Base-by-base conservation (phyloP, 495 filamentous ascomycete species). In the Poronia punctata region DNA sequence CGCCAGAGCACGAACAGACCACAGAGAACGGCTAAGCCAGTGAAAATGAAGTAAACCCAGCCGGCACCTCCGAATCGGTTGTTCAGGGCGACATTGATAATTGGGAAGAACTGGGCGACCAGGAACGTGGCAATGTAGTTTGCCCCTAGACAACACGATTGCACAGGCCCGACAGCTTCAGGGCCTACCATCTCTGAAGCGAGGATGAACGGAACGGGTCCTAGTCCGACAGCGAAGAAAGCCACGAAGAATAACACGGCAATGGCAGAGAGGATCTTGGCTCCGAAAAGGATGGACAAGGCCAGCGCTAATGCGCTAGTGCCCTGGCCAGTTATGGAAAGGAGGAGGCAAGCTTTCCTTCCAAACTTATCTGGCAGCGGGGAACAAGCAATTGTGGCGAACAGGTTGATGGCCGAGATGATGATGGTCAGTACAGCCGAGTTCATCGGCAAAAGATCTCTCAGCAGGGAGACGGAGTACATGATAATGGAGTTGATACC, bases 401-500 rank as follows among this genome's bases (percentile, higher is more conserved):
- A 38, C 15, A 97, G 76, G 60, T 98, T 98, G 52, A 95, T 74
- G 4, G 73, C 76, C 0, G 87, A 93, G 44, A 96, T 87, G 34
- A 79, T 63, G 40, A 97, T 88, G 38, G 88, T 89, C 34, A 97
- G 67, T 4, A 87, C 60, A 0, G 81, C 83, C 0, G 88, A 87
- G 21, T 74, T 83, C 17, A 82, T 78, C 6, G 84, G 83, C 0
- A 97, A 65, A 7, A 96, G 75, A 30, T 71, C 76, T 24, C 80
- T 74, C 24, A 98, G 71, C 2, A 97, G 76, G 3, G 84, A 85
- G 2, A 98, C 92, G 6, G 87, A 92, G 62, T 98, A 97, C 88
- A 98, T 95, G 59, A 98, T 81, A 50, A 97, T 88, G 40, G 84
- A 88, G 70, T 98, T 98, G 65, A 98, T 88, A 19, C 90, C 89